A percentile compares a stretch with the other conserved stretches of the same genome.
phyloP scores from a whole-genome alignment of 1,284 basidiomycete genomes.

The Rhizoctonia solani region DNA sequence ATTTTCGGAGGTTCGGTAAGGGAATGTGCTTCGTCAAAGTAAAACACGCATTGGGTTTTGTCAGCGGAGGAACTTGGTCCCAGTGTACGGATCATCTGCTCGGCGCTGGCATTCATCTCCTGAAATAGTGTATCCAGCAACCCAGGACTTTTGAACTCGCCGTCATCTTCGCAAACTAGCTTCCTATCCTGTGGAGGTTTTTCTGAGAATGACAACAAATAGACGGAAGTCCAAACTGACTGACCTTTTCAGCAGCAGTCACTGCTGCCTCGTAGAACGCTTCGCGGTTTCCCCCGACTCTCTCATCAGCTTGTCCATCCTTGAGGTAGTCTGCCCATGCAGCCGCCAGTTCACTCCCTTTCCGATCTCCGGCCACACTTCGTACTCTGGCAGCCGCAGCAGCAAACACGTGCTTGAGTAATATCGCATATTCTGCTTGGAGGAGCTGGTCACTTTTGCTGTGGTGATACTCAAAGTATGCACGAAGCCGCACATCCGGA shows the following conservation, averaged over 20 bases:
- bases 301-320: background rate
- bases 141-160: too few relatives aligned
- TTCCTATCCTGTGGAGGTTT: background rate
- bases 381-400: background rate
- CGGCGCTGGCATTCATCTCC: too few relatives aligned
- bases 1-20: background rate
- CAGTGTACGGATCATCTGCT: too few relatives aligned
- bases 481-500: background rate
- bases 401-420: background rate
- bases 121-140: too few relatives aligned
- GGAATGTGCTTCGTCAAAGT: constrained; percentile 1
- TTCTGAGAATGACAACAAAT: background rate
- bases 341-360: background rate
- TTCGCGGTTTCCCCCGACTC: background rate
- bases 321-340: background rate
- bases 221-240: background rate
- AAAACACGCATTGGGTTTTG: background rate
- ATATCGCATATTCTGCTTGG: background rate
- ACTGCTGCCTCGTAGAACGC: background rate
- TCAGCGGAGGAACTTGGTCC: background rate
- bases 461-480: background rate
- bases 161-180: background rate
- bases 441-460: background rate
- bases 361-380: background rate
- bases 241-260: background rate